phyloP scores from a whole-genome alignment of 2,329 filamentous ascomycete species.

The Clonostachys sp. region DNA sequence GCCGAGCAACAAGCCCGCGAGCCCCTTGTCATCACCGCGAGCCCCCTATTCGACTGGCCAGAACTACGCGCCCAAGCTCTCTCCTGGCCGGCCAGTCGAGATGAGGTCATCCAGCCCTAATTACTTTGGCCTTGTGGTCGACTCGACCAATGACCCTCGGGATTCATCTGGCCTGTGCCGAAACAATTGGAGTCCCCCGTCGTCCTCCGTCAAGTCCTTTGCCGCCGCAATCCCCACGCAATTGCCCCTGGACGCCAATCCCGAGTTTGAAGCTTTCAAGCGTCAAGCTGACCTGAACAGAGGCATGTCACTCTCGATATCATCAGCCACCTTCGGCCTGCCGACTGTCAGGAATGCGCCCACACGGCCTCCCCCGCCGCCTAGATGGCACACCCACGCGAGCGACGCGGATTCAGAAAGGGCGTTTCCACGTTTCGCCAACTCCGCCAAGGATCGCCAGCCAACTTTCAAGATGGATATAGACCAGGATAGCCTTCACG shows the following conservation, averaged over 20 bases:
- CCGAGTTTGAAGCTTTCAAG: conserved; percentile 77
- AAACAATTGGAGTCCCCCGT: conserved; percentile 71
- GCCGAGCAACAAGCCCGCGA: conserved; percentile 35
- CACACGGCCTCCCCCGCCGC: conserved; percentile 33
- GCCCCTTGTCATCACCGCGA: conserved; percentile 47
- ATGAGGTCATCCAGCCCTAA: conserved; percentile 65
- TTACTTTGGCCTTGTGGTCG: conserved; percentile 77
- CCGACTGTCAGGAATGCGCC: conserved; percentile 18
- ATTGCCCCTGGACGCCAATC: conserved; percentile 69
- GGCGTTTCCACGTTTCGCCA: conserved; percentile 14
- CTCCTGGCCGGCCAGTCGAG: conserved; percentile 30
- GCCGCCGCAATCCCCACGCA: conserved; percentile 64
- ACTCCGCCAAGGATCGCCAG: conserved; percentile 7
- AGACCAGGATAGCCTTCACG: conserved; percentile 39
- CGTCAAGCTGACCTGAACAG: conserved; percentile 65
- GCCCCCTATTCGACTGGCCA: conserved; percentile 51
- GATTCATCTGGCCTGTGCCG: conserved; percentile 60
- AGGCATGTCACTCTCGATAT: conserved; percentile 38
- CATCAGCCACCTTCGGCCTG: conserved; percentile 37
- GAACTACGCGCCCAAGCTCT: conserved; percentile 44
- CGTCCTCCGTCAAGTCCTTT: conserved; percentile 67
- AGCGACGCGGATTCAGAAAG: conserved; percentile 34
- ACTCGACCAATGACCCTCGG: conserved; percentile 54
- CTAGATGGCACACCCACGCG: conserved; percentile 42
- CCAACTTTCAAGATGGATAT: conserved; percentile 31